These are phyloP conservation scores for Collybiopsis confluens DNA, from an alignment of 768 basidiomycete species.

Conservation along the genomic window DNA sequence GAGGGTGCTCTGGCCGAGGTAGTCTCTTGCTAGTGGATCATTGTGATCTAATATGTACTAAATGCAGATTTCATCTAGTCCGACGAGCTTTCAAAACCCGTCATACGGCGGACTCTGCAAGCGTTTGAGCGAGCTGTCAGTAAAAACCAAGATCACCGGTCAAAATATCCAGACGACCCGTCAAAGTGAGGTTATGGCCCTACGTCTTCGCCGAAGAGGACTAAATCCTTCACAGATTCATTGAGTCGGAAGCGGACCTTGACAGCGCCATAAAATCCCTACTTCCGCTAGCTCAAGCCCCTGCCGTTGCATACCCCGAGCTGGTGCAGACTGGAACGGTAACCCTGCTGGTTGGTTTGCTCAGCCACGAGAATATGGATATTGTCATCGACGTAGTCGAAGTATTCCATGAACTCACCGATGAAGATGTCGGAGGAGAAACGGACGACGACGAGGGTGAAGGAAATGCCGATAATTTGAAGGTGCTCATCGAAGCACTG, in stretches of 20 bases:
- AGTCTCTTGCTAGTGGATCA: slow-evolving; percentile 21
- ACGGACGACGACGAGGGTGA: slow-evolving; percentile 59
- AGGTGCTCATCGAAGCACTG: slow-evolving; percentile 69
- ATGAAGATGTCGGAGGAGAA: slow-evolving; percentile 90
- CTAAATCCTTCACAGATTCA: slow-evolving; percentile 62
- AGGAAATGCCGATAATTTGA: slow-evolving; percentile 60
- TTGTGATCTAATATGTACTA: slow-evolving; percentile 17
- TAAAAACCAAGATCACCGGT: slow-evolving; percentile 94
- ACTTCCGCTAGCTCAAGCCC: slow-evolving; percentile 84
- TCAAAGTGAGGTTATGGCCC: slow-evolving; percentile 54
- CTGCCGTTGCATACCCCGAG: slow-evolving; percentile 83
- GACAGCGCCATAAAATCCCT: slow-evolving; percentile 83
- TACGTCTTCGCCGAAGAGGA: not conserved
- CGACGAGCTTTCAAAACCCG: slow-evolving; percentile 64
- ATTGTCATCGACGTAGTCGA: slow-evolving; percentile 96
- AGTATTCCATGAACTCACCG: slow-evolving; percentile 89
- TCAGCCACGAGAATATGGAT: slow-evolving; percentile 95
- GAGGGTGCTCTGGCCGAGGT: slow-evolving; percentile 67
- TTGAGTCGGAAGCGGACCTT: slow-evolving; percentile 96
- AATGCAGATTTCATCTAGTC: slow-evolving; percentile 34
- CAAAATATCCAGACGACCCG: slow-evolving; percentile 92
- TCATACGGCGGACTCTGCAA: slow-evolving; percentile 69
- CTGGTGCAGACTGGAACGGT: slow-evolving; percentile 75
- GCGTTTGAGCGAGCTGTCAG: slow-evolving; percentile 85
- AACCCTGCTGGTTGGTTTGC: slow-evolving; percentile 69